Evolutionary conservation across 2,329 filamentous ascomycete genomes (phyloP).

Genomic region (Eurotiales sp.): DNA sequence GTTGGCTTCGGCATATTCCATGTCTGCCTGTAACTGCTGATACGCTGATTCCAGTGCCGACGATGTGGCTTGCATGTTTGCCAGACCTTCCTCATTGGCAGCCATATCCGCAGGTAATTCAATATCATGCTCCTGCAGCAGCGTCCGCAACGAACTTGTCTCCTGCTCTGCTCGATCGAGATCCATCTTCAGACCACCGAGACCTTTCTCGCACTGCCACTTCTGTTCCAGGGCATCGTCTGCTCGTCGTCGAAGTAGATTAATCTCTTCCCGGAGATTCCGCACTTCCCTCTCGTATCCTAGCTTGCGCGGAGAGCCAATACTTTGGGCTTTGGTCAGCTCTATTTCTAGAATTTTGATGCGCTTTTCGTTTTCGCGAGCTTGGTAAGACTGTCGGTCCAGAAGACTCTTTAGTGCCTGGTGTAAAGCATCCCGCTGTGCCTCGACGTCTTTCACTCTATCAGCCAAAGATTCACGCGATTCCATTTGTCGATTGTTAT

Average conservation of each 20-base stretch:
- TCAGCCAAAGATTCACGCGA: conserved; percentile 70
- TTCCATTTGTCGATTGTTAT: conserved; percentile 44
- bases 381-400: conserved; percentile 79
- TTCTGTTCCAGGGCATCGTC: conserved; percentile 95
- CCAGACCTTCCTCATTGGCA: conserved; percentile 40
- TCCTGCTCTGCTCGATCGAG: conserved; percentile 93
- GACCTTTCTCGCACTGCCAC: conserved; percentile 89
- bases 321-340: conserved; percentile 65
- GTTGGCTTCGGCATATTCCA: conserved; percentile 64
- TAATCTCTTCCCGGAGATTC: conserved; percentile 77
- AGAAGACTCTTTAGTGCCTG: conserved; percentile 79
- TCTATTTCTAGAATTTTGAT: conserved; percentile 73
- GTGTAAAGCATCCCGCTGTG: conserved; percentile 89
- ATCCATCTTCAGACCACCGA: conserved; percentile 90
- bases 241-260: conserved; percentile 75
- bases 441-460: conserved; percentile 84
- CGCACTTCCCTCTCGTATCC: conserved; percentile 83
- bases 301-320: conserved; percentile 63
- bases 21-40: conserved; percentile 65
- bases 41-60: conserved; percentile 71
- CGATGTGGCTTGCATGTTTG: conserved; percentile 57
- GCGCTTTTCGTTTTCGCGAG: conserved; percentile 76
- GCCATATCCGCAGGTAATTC: conserved; percentile 61
- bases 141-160: conserved; percentile 72
- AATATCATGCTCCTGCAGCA: conserved; percentile 81